These are phyloP conservation scores for Diplogelasinospora grovesii DNA, from an alignment of 495 filamentous ascomycete genomes.

Conservation along the genomic window DNA sequence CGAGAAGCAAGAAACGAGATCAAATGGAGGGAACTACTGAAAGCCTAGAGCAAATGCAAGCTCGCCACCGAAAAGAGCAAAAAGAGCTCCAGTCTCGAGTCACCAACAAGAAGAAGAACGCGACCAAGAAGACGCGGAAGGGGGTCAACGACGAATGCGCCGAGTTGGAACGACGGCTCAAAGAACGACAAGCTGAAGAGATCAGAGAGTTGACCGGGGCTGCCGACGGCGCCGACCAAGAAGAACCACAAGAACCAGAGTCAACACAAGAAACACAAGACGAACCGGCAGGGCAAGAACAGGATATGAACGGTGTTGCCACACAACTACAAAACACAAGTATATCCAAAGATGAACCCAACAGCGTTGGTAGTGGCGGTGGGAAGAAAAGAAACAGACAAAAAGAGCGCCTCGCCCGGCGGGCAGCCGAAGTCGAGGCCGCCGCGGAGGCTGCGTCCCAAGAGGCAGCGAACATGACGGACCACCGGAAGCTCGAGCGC, in stretches of 20 bases:
- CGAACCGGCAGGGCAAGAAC: background rate
- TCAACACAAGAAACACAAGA: constrained; percentile 1
- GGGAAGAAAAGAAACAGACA: constrained; percentile 78
- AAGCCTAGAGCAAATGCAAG: constrained; percentile 65
- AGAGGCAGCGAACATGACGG: constrained; percentile 67
- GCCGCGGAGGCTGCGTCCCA: constrained; percentile 56
- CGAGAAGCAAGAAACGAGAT: too few species aligned
- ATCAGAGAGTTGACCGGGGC: constrained; percentile 48
- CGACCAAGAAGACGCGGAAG: constrained; percentile 93
- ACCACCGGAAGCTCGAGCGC: constrained; percentile 68
- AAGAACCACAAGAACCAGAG: constrained; percentile 5
- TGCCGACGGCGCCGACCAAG: constrained; percentile 6
- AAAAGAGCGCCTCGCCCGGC: constrained; percentile 82
- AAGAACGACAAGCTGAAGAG: constrained; percentile 61
- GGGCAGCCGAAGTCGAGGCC: constrained; percentile 76
- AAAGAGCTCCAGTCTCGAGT: constrained; percentile 76
- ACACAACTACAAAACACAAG: constrained; percentile 15
- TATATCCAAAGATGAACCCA: constrained; percentile 10
- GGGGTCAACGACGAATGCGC: constrained; percentile 81
- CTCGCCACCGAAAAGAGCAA: constrained; percentile 81
- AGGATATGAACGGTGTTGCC: constrained; percentile 8
- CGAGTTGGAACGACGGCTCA: constrained; percentile 60
- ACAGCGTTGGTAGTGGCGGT: constrained; percentile 5
- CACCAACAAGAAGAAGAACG: constrained; percentile 91
- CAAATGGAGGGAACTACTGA: constrained; percentile 38